phyloP scores from a whole-genome alignment of 345 rosid genomes.

The Psidium friedrichsthalianum region DNA sequence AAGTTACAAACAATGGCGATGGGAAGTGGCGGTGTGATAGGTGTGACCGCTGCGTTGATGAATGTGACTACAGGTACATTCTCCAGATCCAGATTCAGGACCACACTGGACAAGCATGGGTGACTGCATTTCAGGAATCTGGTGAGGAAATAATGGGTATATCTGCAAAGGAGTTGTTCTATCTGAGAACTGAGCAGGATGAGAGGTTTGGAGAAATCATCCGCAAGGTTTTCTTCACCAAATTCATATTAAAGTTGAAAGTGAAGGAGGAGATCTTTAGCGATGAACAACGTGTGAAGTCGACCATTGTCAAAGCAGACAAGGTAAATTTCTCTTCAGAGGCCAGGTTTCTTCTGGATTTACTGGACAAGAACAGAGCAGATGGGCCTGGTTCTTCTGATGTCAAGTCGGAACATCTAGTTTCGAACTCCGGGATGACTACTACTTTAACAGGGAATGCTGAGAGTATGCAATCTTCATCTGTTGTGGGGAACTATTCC shows the following conservation, averaged over 20 bases:
- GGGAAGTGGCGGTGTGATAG: slow-evolving; percentile 88
- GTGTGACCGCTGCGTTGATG: slow-evolving; percentile 61
- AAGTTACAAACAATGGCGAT: slow-evolving; percentile 85
- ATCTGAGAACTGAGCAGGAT: slow-evolving; percentile 47
- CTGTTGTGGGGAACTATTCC: slow-evolving; percentile 5
- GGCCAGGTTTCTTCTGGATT: slow-evolving; percentile 50
- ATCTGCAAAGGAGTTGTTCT: slow-evolving; percentile 68
- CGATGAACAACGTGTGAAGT: slow-evolving; percentile 86
- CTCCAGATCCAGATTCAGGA: slow-evolving; percentile 89
- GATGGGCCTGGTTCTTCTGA: slow-evolving; percentile 20
- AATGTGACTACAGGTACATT: slow-evolving; percentile 77
- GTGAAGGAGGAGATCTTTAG: slow-evolving; percentile 81
- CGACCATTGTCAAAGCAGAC: slow-evolving; percentile 69
- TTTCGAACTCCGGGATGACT: slow-evolving; percentile 12
- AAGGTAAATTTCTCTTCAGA: slow-evolving; percentile 48
- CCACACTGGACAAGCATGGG: slow-evolving; percentile 82
- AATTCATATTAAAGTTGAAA: slow-evolving; percentile 70
- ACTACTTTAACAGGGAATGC: slow-evolving; percentile 13
- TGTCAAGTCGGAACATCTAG: slow-evolving; percentile 16
- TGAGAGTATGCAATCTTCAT: slow-evolving; percentile 21
- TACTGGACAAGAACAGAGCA: slow-evolving; percentile 36
- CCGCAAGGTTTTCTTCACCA: slow-evolving; percentile 52
- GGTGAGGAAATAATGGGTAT: slow-evolving; percentile 84
- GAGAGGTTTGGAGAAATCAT: slow-evolving; percentile 61
- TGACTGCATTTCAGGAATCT: slow-evolving; percentile 79